Conservation (phyloP, 768 basidiomycete species). For the Tricholomella constricta region DNA sequence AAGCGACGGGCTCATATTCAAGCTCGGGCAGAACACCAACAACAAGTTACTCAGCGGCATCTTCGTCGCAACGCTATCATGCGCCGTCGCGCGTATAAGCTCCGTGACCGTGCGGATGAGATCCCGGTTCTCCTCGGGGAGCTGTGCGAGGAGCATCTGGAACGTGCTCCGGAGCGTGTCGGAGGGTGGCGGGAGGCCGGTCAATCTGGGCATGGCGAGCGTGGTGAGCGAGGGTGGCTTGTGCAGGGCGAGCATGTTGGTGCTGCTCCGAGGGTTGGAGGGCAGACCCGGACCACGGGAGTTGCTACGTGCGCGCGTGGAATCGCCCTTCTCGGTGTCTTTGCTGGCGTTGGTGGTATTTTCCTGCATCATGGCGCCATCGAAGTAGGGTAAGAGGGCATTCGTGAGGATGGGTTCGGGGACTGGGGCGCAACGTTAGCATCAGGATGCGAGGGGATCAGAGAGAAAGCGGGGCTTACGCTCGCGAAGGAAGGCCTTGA, state of each 20-base stretch:
- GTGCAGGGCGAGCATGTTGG: conserved; percentile 45
- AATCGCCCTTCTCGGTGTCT: conserved; percentile 19
- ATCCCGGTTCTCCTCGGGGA: conserved; percentile 83
- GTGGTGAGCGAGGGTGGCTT: conserved; percentile 84
- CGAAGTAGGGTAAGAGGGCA: conserved; percentile 72
- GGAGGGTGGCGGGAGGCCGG: conserved; percentile 63
- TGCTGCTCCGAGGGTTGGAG: conserved; percentile 27
- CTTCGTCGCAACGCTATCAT: conserved; percentile 71
- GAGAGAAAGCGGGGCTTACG: conserved; percentile 64
- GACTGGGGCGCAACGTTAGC: conserved; percentile 48
- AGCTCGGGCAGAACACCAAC: conserved; percentile 84
- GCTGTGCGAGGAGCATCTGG: conserved; percentile 58
- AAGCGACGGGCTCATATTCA: conserved; percentile 76
- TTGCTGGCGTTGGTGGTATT: conserved; percentile 37
- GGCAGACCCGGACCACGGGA: conserved; percentile 19
- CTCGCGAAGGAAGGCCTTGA: conserved; percentile 92
- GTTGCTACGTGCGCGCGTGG: conserved; percentile 14
- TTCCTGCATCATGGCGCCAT: conserved; percentile 69
- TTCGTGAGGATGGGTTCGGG: conserved; percentile 85
- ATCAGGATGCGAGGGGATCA: background rate
- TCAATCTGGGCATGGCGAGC: conserved; percentile 70
- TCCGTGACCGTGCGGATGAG: conserved; percentile 81
- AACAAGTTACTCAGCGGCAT: conserved; percentile 93
- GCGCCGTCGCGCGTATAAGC: conserved; percentile 75
- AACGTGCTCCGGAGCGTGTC: conserved; percentile 58